Conservation (phyloP, 129 eudicot species). For the Helichrysum umbraculigerum region DNA sequence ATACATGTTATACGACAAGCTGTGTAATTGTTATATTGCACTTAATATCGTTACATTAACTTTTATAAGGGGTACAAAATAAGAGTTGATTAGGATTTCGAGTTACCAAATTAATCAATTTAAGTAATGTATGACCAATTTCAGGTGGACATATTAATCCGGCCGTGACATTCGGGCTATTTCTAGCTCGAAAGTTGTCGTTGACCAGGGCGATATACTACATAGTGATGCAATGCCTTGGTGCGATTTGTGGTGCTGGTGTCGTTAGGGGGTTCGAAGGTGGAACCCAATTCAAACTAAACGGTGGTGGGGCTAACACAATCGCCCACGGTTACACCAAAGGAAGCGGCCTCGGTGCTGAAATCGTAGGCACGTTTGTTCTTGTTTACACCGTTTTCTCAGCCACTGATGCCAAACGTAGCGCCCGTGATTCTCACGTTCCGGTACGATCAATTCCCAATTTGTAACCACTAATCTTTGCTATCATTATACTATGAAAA, state of each 20-base stretch:
- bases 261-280: conserved; percentile 65
- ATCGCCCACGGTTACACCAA: conserved; percentile 79
- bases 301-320: conserved; percentile 73
- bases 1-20: too few relatives aligned
- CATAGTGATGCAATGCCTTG: conserved; percentile 86
- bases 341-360: conserved; percentile 73
- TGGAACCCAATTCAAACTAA: conserved; percentile 32
- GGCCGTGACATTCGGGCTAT: conserved; percentile 70
- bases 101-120: too few relatives aligned
- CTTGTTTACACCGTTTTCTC: conserved; percentile 77
- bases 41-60: too few relatives aligned
- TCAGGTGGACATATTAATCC: conserved; percentile 80
- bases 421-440: conserved; percentile 44
- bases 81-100: too few relatives aligned
- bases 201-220: conserved; percentile 77
- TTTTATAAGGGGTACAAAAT: too few relatives aligned
- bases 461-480: neutral
- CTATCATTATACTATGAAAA: neutral
- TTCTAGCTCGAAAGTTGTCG: conserved; percentile 75
- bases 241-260: conserved; percentile 83
- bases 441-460: conserved; percentile 18
- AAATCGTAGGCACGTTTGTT: conserved; percentile 75
- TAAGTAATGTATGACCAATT: neutral
- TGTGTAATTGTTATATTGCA: too few relatives aligned
- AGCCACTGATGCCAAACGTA: conserved; percentile 42